These are phyloP conservation scores for Calendula officinalis DNA, from an alignment of 129 eudicot genomes.

Conservation along the genomic window DNA sequence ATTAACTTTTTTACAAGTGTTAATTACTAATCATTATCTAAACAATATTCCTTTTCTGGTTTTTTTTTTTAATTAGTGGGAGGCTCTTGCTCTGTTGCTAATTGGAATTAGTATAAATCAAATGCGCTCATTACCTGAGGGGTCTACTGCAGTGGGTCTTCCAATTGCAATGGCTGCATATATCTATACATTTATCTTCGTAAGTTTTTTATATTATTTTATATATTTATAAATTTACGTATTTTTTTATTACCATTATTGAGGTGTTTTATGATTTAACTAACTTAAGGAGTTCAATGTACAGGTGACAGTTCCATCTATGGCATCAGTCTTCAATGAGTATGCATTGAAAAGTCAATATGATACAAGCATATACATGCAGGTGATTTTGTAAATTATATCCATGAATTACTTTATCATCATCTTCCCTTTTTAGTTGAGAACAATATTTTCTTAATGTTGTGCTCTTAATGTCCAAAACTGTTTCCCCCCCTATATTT, in stretches of 20 bases:
- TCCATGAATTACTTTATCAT: constrained; percentile 1
- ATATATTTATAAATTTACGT: no score
- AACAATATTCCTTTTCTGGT: not conserved
- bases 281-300: constrained; percentile 28
- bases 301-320: constrained; percentile 98
- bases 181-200: constrained; percentile 80
- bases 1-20: not conserved
- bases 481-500: no score
- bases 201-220: constrained; percentile 47
- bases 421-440: not conserved
- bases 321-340: constrained; percentile 99
- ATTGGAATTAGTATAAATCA: constrained; percentile 94
- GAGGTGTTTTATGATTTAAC: constrained; percentile 16
- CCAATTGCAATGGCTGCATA: constrained; percentile 93
- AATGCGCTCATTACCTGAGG: constrained; percentile 87
- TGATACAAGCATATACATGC: constrained; percentile 98
- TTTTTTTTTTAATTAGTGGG: constrained; percentile 62
- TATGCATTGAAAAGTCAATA: constrained; percentile 98
- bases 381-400: constrained; percentile 45
- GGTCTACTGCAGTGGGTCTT: constrained; percentile 78
- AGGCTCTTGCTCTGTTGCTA: constrained; percentile 97
- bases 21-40: constrained; percentile 1
- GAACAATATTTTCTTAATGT: no score
- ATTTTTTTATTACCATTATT: constrained; percentile 9
- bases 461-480: no score